Evolutionary conservation across 495 filamentous ascomycete species (phyloP), one percentile per base, ranked within the genome.

Genomic region (Lophiotrema nucula): DNA sequence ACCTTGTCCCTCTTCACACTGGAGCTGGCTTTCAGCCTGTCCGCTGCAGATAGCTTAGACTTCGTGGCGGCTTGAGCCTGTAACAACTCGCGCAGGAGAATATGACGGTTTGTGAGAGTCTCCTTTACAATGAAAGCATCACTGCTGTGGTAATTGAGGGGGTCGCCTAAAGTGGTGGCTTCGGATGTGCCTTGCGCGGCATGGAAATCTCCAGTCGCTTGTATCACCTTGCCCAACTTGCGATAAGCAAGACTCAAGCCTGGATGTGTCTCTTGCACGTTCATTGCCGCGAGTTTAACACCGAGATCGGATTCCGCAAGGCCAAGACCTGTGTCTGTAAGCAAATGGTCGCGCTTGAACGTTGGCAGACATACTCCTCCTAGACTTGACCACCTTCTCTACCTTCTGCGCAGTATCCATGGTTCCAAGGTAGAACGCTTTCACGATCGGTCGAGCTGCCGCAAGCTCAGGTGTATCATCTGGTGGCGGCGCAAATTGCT

Each of bases 121-220:
- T 99, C 95, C 73, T 99, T 99, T 62, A 99, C 95, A 67, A 97
- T 95, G 69, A 97, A 93, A 22, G 95, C 90, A 68, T 99, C 93
- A 13, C 86, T 85, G 23, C 91, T 96, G 73, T 99, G 92, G 69
- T 99, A 97, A 58, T 88, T 87, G 48, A 99, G 82, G 5, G 95
- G 90, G 65, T 97, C 95, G 43, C 89, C 90, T 42, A 99, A 79
- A 0, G 92, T 97, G 1, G 92, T 95, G 5, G 95, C 95, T 73
- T 99, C 95, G 15, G 89, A 89, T 10, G 95, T 99, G 27, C 89
- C 95, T 74, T 99, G 95, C 8, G 92, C 92, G n/a, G 92, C 91
- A 69, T 97, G 95, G 64, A 83, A 95, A 70, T 99, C 95, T 52
- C 95, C 95, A 12, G 91, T 87, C 1, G 84, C 88, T 69, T 97